Evolutionary conservation across 164 flowering plant genomes (phyloP).

Genomic region (Echeveria elegans): DNA sequence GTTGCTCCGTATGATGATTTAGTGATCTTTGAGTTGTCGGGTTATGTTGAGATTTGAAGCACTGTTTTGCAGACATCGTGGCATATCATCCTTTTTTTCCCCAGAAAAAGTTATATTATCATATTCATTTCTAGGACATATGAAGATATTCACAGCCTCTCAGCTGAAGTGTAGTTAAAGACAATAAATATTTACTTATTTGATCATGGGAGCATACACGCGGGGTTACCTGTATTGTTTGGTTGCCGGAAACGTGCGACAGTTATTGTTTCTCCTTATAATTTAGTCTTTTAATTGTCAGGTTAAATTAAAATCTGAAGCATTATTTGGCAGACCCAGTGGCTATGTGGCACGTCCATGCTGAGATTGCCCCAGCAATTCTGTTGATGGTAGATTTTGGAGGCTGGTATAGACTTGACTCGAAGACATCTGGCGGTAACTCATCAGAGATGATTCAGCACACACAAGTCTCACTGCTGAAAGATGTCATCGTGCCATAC

Average conservation of each 20-base stretch:
- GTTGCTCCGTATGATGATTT: too few relatives aligned
- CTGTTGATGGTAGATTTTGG: slow-evolving; percentile 94
- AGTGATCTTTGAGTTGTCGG: too few relatives aligned
- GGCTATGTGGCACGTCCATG: slow-evolving; percentile 95
- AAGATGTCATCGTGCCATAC: slow-evolving; percentile 88
- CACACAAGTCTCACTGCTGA: slow-evolving; percentile 78
- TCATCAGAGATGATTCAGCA: slow-evolving; percentile 67
- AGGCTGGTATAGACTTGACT: slow-evolving; percentile 76
- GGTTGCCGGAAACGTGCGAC: too few relatives aligned
- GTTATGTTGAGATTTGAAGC: too few relatives aligned
- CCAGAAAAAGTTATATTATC: too few relatives aligned
- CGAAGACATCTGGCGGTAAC: slow-evolving; percentile 46
- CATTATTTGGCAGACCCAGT: slow-evolving; percentile 99
- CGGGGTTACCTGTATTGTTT: too few relatives aligned
- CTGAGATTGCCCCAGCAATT: slow-evolving; percentile 72
- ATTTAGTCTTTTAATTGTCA: slow-evolving; percentile 60
- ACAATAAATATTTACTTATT: too few relatives aligned
- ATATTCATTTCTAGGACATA: too few relatives aligned
- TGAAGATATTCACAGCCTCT: too few relatives aligned
- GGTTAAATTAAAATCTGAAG: slow-evolving; percentile 82
- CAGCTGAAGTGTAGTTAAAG: too few relatives aligned
- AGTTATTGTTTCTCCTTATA: slow-evolving; percentile 56
- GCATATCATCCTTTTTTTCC: too few relatives aligned
- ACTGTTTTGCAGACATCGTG: neutral
- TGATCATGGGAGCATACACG: too few relatives aligned